Conservation (phyloP, 2,329 filamentous ascomycete genomes). For the Dissoconium aciculare region DNA sequence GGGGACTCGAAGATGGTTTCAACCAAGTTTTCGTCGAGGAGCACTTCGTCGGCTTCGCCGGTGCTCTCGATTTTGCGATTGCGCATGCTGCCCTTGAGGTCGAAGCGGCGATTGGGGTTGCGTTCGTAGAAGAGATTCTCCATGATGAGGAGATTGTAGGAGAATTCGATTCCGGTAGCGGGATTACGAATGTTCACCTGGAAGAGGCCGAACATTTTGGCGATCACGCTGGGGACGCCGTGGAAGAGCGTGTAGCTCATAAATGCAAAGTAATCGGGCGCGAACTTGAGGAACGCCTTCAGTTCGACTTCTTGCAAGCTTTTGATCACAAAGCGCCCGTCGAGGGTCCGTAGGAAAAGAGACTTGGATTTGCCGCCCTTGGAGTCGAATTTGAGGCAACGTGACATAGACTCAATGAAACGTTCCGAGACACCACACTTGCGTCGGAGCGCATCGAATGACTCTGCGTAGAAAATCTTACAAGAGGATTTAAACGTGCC, state of each 20-base stretch:
- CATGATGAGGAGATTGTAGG: constrained; percentile 87
- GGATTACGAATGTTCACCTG: constrained; percentile 96
- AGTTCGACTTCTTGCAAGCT: constrained; percentile 83
- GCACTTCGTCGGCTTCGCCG: constrained; percentile 87
- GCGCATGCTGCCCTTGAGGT: constrained; percentile 95
- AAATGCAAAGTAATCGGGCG: constrained; percentile 91
- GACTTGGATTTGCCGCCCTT: constrained; percentile 97
- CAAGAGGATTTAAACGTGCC: constrained; percentile 90
- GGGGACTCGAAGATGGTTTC: constrained; percentile 98
- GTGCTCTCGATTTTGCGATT: constrained; percentile 96
- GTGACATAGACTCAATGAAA: constrained; percentile 85
- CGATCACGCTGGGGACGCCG: constrained; percentile 81
- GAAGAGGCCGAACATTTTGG: constrained; percentile 98
- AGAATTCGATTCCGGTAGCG: constrained; percentile 77
- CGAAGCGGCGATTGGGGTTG: constrained; percentile 63
- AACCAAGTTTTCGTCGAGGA: constrained; percentile 96
- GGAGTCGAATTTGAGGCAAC: constrained; percentile 95
- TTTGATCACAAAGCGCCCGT: constrained; percentile 87
- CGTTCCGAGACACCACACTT: constrained; percentile 90
- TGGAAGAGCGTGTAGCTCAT: constrained; percentile 95
- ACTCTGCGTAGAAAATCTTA: constrained; percentile 97
- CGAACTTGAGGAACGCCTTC: constrained; percentile 84
- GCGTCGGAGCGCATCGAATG: constrained; percentile 83
- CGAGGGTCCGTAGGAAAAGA: constrained; percentile 88
- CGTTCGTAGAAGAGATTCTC: constrained; percentile 98